Conservation (phyloP, 116 monocot genomes). For the Posidonia oceanica region DNA sequence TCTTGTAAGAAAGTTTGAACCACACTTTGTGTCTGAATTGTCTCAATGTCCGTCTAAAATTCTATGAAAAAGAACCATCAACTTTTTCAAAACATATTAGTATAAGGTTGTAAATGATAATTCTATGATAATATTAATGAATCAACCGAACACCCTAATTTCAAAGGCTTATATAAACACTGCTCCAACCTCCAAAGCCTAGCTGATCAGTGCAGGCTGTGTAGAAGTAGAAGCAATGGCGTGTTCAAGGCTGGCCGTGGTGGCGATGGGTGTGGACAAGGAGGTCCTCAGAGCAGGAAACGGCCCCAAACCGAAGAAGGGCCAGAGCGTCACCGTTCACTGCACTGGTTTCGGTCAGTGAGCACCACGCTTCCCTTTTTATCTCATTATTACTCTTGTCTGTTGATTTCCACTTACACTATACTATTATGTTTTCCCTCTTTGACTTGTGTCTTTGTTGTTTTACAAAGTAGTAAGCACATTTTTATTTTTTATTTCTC, state of each 20-base stretch:
- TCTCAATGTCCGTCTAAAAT: too few relatives aligned
- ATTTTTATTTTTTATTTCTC: background rate
- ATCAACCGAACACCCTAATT: too few relatives aligned
- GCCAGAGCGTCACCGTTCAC: constrained; percentile 73
- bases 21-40: too few relatives aligned
- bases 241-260: background rate
- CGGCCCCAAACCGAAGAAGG: constrained; percentile 46
- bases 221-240: constrained; percentile 2
- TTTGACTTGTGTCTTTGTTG: background rate
- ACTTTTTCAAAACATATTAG: too few relatives aligned
- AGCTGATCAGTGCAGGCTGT: too few relatives aligned
- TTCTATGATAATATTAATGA: too few relatives aligned
- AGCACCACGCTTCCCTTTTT: background rate
- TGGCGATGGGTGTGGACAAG: constrained; percentile 57
- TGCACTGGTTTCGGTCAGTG: constrained; percentile 60
- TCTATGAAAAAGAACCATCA: too few relatives aligned
- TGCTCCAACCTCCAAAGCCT: too few relatives aligned
- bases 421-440: background rate
- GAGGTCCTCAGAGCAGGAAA: constrained; percentile 38
- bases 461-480: too few relatives aligned
- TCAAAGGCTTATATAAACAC: too few relatives aligned
- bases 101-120: too few relatives aligned
- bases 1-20: too few relatives aligned
- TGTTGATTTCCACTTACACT: background rate
- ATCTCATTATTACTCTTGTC: background rate